phyloP scores from a whole-genome alignment of 1,284 basidiomycete genomes.

The Trametes pubescens region DNA sequence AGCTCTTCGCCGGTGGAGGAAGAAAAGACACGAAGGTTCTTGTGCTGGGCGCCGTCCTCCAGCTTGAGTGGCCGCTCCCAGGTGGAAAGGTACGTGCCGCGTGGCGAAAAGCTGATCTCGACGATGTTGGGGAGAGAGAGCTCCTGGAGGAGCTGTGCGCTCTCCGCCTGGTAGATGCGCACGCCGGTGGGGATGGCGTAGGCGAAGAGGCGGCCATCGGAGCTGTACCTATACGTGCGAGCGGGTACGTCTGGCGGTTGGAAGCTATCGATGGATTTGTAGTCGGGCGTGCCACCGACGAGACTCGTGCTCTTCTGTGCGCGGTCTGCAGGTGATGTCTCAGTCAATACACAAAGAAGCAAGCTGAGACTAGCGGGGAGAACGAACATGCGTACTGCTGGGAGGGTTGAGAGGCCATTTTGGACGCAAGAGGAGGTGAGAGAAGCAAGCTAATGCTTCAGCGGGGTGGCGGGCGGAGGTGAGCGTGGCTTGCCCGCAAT shows the following conservation, averaged over 20 bases:
- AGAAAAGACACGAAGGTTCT: conserved; percentile 89
- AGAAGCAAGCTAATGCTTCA: conserved; percentile 88
- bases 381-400: conserved; percentile 85
- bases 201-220: conserved; percentile 88
- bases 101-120: conserved; percentile 91
- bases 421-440: conserved; percentile 39
- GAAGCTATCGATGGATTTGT: conserved; percentile 74
- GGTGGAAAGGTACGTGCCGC: conserved; percentile 91
- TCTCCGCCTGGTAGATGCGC: conserved; percentile 80
- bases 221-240: conserved; percentile 85
- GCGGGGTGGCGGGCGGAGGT: conserved; percentile 21
- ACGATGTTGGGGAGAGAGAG: conserved; percentile 77
- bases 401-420: conserved; percentile 71
- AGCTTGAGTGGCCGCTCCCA: conserved; percentile 92
- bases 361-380: conserved; percentile 8
- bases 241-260: conserved; percentile 72
- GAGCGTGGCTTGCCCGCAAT: conserved; percentile 22
- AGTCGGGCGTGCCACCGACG: conserved; percentile 83
- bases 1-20: conserved; percentile 84
- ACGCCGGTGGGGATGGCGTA: conserved; percentile 84
- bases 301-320: conserved; percentile 94
- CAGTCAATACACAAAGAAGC: conserved; percentile 25
- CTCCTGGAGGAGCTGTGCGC: conserved; percentile 75
- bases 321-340: conserved; percentile 64
- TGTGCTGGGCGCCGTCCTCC: conserved; percentile 85